A percentile compares a stretch with the other conserved stretches of the same genome.
Conservation (phyloP, 768 basidiomycete species). For the Auricularia cornea region DNA sequence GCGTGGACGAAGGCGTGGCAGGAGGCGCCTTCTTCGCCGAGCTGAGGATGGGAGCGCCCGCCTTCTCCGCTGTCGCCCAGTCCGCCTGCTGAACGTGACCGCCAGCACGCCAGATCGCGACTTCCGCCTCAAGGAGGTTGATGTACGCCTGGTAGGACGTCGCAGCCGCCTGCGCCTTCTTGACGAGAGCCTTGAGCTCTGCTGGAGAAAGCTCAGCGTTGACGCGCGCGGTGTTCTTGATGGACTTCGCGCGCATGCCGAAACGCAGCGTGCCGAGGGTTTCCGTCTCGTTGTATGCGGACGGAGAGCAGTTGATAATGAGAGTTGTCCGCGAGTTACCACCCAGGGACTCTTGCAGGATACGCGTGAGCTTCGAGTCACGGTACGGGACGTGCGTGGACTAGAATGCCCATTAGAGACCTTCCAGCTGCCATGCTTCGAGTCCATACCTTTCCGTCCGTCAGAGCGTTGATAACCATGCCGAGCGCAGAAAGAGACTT, state of each 20-base stretch:
- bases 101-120: slow-evolving; percentile 82
- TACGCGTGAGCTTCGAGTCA: slow-evolving; percentile 97
- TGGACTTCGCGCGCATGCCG: slow-evolving; percentile 99
- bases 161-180: slow-evolving; percentile 83
- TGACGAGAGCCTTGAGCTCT: slow-evolving; percentile 87
- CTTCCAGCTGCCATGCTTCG: slow-evolving; percentile 1
- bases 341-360: slow-evolving; percentile 95
- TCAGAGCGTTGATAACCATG: slow-evolving; percentile 98
- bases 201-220: slow-evolving; percentile 95
- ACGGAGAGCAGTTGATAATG: slow-evolving; percentile 99
- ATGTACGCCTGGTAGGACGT: slow-evolving; percentile 81
- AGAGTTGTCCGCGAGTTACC: slow-evolving; percentile 93
- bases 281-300: slow-evolving; percentile 93
- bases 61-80: slow-evolving; percentile 69
- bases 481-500: slow-evolving; percentile 95
- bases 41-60: slow-evolving; percentile 23
- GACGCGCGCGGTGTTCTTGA: slow-evolving; percentile 99
- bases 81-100: slow-evolving; percentile 75
- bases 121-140: slow-evolving; percentile 81
- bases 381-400: slow-evolving; percentile 96
- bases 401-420: slow-evolving; percentile 32
- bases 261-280: slow-evolving; percentile 96
- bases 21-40: slow-evolving; percentile 37
- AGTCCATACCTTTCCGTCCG: slow-evolving; percentile 82
- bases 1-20: slow-evolving; percentile 53